A percentile compares a stretch with the other conserved stretches of the same genome.
Conservation (phyloP, 208 protist genomes). For the Leptomonas pyrrhocoris region DNA sequence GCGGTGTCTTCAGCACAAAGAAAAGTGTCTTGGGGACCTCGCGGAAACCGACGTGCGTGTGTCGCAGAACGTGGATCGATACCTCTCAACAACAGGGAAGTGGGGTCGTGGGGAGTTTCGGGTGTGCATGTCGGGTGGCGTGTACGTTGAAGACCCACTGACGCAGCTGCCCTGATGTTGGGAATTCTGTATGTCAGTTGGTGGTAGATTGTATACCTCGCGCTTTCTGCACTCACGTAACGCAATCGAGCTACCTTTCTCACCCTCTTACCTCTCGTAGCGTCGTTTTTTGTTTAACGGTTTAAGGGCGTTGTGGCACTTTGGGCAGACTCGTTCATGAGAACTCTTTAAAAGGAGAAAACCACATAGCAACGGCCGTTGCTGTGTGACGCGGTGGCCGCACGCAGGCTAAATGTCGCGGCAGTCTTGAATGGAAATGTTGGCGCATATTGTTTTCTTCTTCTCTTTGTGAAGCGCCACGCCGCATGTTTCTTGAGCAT, state of each 20-base stretch:
- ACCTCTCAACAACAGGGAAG: conserved; percentile 26
- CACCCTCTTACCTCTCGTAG: too few relatives aligned
- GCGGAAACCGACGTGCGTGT: conserved; percentile 11
- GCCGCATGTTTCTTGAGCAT: too few relatives aligned
- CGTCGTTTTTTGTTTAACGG: too few relatives aligned
- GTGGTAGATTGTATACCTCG: background rate
- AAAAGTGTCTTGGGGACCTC: conserved; percentile 17
- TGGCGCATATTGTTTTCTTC: background rate
- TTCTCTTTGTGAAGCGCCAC: background rate
- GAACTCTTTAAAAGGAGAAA: too few relatives aligned
- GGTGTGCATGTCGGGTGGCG: conserved; percentile 36
- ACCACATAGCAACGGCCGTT: too few relatives aligned
- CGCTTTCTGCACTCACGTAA: background rate
- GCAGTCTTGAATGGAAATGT: background rate
- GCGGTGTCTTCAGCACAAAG: conserved; percentile 28
- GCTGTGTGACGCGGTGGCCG: too few relatives aligned
- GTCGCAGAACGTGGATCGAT: conserved; percentile 26
- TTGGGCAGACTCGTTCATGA: too few relatives aligned
- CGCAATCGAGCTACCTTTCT: background rate
- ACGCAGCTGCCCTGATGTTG: background rate
- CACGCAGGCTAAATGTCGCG: too few relatives aligned
- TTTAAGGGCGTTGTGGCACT: too few relatives aligned
- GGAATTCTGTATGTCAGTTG: background rate
- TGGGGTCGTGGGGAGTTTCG: conserved; percentile 34
- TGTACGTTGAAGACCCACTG: conserved; percentile 1